Evolutionary conservation across 352 stramenopile species (phyloP).

Genomic region (Phytophthora pseudosyringae): DNA sequence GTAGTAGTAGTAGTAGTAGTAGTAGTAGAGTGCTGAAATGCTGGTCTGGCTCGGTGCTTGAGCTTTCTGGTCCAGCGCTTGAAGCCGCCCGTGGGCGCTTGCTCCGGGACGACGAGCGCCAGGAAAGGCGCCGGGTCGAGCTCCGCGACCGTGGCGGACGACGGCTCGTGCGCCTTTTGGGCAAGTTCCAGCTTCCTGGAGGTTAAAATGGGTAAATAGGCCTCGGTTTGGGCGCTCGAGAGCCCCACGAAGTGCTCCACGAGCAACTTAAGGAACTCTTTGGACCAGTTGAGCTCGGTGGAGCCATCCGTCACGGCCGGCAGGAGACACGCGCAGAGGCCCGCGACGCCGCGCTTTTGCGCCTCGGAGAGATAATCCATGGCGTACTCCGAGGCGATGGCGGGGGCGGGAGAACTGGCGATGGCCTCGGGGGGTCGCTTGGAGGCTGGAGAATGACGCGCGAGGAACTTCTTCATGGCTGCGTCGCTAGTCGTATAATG

Average conservation of each 20-base stretch:
- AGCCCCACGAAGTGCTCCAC: slow-evolving; percentile 71
- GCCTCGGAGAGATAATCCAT: slow-evolving; percentile 48
- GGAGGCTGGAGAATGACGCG: slow-evolving; percentile 7
- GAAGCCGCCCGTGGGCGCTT: slow-evolving; percentile 22
- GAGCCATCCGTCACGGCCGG: slow-evolving; percentile 74
- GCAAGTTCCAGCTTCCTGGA: slow-evolving; percentile 29
- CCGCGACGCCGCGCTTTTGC: slow-evolving; percentile 75
- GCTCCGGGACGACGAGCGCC: slow-evolving; percentile 54
- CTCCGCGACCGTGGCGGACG: slow-evolving; percentile 11
- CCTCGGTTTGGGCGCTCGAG: slow-evolving; percentile 57
- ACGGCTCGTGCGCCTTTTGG: slow-evolving; percentile 32
- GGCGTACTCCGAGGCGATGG: slow-evolving; percentile 20
- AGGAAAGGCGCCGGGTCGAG: slow-evolving; percentile 73
- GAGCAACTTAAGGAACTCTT: slow-evolving; percentile 66
- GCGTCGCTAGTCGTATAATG: slow-evolving; percentile 19
- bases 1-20: no score
- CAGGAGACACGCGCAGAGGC: slow-evolving; percentile 73
- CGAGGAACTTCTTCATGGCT: slow-evolving; percentile 37
- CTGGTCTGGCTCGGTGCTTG: slow-evolving; percentile 30
- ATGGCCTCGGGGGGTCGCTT: neutral
- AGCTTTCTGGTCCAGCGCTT: slow-evolving; percentile 40
- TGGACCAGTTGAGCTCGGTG: slow-evolving; percentile 57
- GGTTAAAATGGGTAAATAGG: slow-evolving; percentile 77
- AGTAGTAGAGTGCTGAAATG: slow-evolving; percentile 3
- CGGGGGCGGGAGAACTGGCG: neutral